Base-by-base conservation (phyloP, 106 monocot genomes). In the Phalaenopsis aphrodite region DNA sequence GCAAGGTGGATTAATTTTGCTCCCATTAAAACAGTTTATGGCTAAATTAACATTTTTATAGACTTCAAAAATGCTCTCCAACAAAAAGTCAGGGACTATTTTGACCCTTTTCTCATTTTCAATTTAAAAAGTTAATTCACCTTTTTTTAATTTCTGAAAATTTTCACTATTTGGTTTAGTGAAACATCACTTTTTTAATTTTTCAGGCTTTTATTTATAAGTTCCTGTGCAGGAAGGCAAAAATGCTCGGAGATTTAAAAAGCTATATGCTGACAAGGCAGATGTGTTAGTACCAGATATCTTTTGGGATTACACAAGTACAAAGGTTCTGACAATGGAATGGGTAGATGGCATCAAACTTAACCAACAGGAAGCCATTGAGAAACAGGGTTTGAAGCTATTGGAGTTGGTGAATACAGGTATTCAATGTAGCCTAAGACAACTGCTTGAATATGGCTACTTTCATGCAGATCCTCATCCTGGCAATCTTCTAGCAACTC, bases 381-480 rank as follows among this genome's bases (percentile, higher is more conserved):
- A 95, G 84, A 93, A 84, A 79, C 93, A 95, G 87, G 99, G 99
- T 42, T 78, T 99, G 57, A 93, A 91, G 75, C 48, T 99, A 17
- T 86, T 99, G 76, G 89, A 92, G 73, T 91, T 99, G 79, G 99
- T 99, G 11, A 93, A 95, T 79, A 95, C 86, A 23, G 99, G 99
- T 65, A 93, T 99, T 43, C 99, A 99, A 47, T 99, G 99, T 83
- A 99, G 99, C 83, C 81, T 99, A 56, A 92, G 99, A 84, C 99
- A 99, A 79, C 87, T 99, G 19, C 89, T 99, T 55, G 99, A 99
- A 79, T 95, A 93, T 84, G 99, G 99, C 47, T 99, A 95, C 81
- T 95, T 99, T 55, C 99, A 99, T 86, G 99, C 99, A 4, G 99
- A 99, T 72, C 99, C 99, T 19, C 99, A 99, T 85, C 99, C 99